These are phyloP conservation scores for Cystobasidium pallidum DNA, from an alignment of 1,284 basidiomycete genomes.

Conservation along the genomic window DNA sequence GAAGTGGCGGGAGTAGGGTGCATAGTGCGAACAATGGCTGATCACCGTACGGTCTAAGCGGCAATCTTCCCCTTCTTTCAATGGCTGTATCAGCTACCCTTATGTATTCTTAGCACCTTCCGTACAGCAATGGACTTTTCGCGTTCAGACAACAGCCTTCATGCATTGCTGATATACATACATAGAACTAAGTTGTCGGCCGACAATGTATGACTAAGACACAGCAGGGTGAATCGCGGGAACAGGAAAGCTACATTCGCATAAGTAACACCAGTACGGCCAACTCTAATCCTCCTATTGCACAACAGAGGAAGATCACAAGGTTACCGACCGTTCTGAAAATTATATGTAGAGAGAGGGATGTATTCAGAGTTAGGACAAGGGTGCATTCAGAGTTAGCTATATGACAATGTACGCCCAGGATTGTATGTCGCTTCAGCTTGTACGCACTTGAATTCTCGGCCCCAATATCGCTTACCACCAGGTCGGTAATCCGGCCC, in stretches of 20 bases:
- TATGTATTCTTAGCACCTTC: slow-evolving; percentile 11
- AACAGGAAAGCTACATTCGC: slow-evolving; percentile 14
- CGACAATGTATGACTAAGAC: background rate
- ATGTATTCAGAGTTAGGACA: no score
- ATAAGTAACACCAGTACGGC: slow-evolving; percentile 34
- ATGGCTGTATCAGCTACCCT: background rate
- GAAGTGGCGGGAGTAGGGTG: slow-evolving; percentile 94
- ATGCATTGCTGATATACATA: background rate
- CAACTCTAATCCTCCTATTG: slow-evolving; percentile 38
- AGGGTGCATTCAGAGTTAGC: no score
- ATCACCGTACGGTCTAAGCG: slow-evolving; percentile 75
- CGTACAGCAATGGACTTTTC: slow-evolving; percentile 7
- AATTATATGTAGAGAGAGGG: background rate
- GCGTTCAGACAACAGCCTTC: background rate
- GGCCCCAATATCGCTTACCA: slow-evolving; percentile 44
- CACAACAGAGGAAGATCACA: slow-evolving; percentile 32
- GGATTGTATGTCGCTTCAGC: no score
- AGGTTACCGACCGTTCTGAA: slow-evolving; percentile 35
- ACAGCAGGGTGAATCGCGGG: background rate
- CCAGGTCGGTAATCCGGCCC: slow-evolving; percentile 15
- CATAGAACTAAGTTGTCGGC: background rate
- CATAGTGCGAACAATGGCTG: slow-evolving; percentile 97
- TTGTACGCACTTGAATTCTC: slow-evolving; percentile 35
- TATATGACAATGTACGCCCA: no score
- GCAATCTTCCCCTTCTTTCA: background rate